A percentile compares a stretch with the other conserved stretches of the same genome.
phyloP scores from a whole-genome alignment of 768 basidiomycete species.

The Lactarius akahatsu region DNA sequence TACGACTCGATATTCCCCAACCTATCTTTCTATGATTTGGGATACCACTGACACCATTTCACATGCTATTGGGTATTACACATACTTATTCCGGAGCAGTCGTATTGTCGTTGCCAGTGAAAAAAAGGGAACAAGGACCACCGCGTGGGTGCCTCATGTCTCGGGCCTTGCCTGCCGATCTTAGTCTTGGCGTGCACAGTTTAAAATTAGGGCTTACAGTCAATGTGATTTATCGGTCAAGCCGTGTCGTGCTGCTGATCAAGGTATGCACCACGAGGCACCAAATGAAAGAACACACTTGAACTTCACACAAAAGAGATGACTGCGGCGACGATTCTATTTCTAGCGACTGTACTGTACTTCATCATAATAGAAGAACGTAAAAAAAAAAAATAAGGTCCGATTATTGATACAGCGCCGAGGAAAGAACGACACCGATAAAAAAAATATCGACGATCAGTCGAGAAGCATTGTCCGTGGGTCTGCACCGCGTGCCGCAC shows the following conservation, averaged over 20 bases:
- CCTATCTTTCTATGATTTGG: background rate
- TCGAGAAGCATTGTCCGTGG: conserved; percentile 39
- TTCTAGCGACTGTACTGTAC: too few species aligned
- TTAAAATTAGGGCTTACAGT: background rate
- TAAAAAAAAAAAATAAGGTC: too few species aligned
- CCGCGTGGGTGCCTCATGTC: conserved; percentile 1
- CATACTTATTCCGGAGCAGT: background rate
- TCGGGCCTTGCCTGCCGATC: background rate
- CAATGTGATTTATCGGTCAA: background rate
- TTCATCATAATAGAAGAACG: too few species aligned
- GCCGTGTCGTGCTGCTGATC: background rate
- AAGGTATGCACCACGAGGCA: background rate
- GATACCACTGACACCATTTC: background rate
- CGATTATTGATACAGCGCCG: too few species aligned
- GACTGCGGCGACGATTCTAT: background rate
- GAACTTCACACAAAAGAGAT: background rate
- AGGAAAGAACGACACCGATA: background rate
- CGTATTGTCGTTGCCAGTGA: background rate
- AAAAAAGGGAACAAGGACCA: background rate
- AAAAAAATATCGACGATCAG: conserved; percentile 27
- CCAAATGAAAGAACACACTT: background rate
- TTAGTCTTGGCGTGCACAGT: background rate
- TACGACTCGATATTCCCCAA: background rate
- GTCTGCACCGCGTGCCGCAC: conserved; percentile 41
- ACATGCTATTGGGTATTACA: background rate